A percentile compares a stretch with the other conserved stretches of the same genome.
phyloP scores from a whole-genome alignment of 371 early-diverging fungal species.

The Mucor lusitanicus region DNA sequence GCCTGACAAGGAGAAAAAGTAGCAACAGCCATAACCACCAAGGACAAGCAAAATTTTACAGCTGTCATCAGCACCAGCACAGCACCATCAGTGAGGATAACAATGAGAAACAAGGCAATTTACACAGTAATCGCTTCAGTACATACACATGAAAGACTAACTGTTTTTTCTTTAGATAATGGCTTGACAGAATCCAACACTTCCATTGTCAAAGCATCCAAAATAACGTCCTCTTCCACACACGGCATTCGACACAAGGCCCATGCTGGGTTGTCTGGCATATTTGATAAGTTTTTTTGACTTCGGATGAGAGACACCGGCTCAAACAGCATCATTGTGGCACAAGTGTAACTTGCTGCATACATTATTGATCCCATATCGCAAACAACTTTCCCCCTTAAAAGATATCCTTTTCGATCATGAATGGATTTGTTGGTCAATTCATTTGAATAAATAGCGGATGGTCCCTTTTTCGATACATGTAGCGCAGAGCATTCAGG shows the following conservation, averaged over 20 bases:
- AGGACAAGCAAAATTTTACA: background rate
- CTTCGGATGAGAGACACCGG: background rate
- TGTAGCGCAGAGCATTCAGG: no score
- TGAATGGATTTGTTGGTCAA: background rate
- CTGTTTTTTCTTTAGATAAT: no score
- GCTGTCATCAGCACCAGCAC: background rate
- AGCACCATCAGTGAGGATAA: background rate
- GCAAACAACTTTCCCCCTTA: background rate
- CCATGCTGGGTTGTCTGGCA: background rate
- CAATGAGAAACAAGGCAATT: background rate
- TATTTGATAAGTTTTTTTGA: slow-evolving; percentile 1
- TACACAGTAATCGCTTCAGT: background rate
- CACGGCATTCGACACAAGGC: slow-evolving; percentile 5
- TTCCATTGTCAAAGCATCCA: background rate
- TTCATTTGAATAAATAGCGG: background rate
- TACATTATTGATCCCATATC: background rate
- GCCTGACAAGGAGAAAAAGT: slow-evolving; percentile 35
- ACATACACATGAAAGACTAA: no score
- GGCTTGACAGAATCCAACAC: background rate
- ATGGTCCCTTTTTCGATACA: no score
- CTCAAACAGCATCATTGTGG: background rate
- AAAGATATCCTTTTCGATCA: background rate
- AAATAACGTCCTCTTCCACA: background rate
- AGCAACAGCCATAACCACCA: slow-evolving; percentile 3
- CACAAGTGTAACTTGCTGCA: background rate